Evolutionary conservation across 2,329 filamentous ascomycete species (phyloP), one percentile per base, ranked within the genome.

Genomic region (Cryphonectria japonica): DNA sequence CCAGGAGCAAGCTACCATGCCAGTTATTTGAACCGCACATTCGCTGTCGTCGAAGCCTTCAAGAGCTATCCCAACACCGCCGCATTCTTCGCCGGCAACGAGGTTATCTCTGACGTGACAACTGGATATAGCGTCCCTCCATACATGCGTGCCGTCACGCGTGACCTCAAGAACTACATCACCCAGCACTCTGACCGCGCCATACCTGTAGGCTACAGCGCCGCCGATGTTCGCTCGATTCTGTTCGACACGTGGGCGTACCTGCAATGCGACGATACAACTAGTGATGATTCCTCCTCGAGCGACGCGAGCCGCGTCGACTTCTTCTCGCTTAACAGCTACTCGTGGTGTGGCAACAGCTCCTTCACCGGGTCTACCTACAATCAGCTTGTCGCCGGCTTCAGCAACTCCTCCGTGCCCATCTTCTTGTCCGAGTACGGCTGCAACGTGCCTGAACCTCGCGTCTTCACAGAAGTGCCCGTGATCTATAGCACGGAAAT

Each of bases 391-490:
- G 89, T 92, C 64, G 79, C 83, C 2, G 88, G 90, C 79, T 94
- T 95, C 84, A 81, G 85, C 75, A 85, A 85, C 74, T 88, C 87
- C 54, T 88, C 90, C 22, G 86, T 94, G 52, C 93, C 93, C 43
- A 85, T 95, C 76, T 95, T 95, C 86, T 95, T 93, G 85, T 93
- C 91, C 74, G 93, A 96, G 78, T 92, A 86, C 76, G 93, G 93
- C 72, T 95, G 93, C 88, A 95, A 94, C 83, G 84, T 85, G 52
- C 88, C 89, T 19, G 79, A 83, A n/a, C 90, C 92, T 19, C 91
- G 93, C 75, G 81, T 89, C 76, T 96, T 94, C 83, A 91, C 92
- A 75, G 93, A 96, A 81, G 91, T 94, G 16, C 85, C 84, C 69
- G 84, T 90, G 73, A 89, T 96, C 75, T 95, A 95, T 80, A 87